Evolutionary conservation across 768 basidiomycete genomes (phyloP), one percentile per base, ranked within the genome.

Genomic region (Hypsizygus marmoreus): DNA sequence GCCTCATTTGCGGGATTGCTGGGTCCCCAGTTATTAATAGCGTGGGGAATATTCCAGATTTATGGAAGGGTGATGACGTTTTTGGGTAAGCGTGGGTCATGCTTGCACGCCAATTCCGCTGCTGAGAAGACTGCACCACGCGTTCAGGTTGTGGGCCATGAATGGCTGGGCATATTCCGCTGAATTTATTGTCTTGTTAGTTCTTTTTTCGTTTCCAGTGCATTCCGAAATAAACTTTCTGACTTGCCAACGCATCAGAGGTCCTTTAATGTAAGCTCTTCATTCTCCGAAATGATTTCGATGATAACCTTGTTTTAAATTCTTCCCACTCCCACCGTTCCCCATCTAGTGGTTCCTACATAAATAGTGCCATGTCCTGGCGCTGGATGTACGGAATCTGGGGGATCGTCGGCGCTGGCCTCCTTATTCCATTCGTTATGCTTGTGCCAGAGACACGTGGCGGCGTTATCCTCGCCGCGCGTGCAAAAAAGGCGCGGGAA

Each of bases 341-440:
- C 6, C 4, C n/a, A 26, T 17, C 25, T 6, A 59, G 57, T 20
- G 55, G 45, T 1, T 44, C 55, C 0, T 59, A 59, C 16, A 56
- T 59, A 17, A 56, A 59, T 24, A 28, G 45, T 14, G 32, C 40
- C 23, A 14, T 56, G n/a, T 51, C 55, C 17, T 59, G 57, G 57
- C 57, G 57, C 24, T 59, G 57, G 57, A 50, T 56, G 5, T 59
- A 52, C 22, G 57, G 57, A 22, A 42, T 54, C 16, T 59, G 57
- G 57, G 57, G 57, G 3, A 54, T 59, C 6, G 50, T 54, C 14
- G 57, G 57, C 4, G 48, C 29, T 40, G 38, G 25, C 5, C 39
- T 53, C 16, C 34, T 56, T 23, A 42, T 56, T 7, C 57, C 57
- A 22, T 58, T 51, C 34, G 23, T 56, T 6, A 23, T 56, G 2